These are phyloP conservation scores for Apophysomyces ossiformis DNA, from an alignment of 371 early-diverging fungal genomes.

Conservation along the genomic window DNA sequence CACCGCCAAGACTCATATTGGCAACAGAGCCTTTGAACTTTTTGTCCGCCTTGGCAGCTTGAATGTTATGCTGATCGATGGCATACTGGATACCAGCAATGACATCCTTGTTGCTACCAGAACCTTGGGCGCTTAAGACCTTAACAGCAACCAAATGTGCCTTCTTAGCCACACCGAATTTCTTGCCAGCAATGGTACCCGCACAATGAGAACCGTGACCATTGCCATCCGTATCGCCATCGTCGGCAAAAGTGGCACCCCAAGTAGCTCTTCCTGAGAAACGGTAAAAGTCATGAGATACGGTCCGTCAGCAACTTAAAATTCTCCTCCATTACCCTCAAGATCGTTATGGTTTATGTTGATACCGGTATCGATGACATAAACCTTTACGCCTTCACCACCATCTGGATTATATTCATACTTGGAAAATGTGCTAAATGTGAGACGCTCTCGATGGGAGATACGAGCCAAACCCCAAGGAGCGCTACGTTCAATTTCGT, in stretches of 20 bases:
- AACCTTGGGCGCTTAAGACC: constrained; percentile 86
- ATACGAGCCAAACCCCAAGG: constrained; percentile 94
- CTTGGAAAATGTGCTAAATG: constrained; percentile 71
- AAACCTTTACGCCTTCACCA: constrained; percentile 83
- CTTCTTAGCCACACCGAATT: constrained; percentile 92
- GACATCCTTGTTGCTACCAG: constrained; percentile 80
- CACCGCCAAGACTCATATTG: constrained; percentile 96
- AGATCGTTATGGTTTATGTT: constrained; percentile 81
- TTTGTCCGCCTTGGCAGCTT: constrained; percentile 28
- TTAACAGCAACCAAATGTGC: constrained; percentile 92
- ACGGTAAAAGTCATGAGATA: too few species aligned
- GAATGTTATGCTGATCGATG: constrained; percentile 49
- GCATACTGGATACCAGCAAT: constrained; percentile 78
- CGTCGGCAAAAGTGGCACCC: constrained; percentile 73
- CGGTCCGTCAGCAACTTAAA: too few species aligned
- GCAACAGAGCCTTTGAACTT: constrained; percentile 49
- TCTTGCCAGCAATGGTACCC: constrained; percentile 90
- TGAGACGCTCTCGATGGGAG: constrained; percentile 73
- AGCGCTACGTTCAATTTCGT: constrained; percentile 72
- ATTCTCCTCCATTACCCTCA: constrained; percentile 30
- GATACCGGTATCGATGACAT: constrained; percentile 90
- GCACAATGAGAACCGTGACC: constrained; percentile 95
- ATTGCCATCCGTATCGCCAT: constrained; percentile 75
- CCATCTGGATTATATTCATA: constrained; percentile 75
- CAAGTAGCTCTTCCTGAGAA: constrained; percentile 73